Conservation (phyloP, 352 stramenopile genomes). For the Phytophthora meadii region DNA sequence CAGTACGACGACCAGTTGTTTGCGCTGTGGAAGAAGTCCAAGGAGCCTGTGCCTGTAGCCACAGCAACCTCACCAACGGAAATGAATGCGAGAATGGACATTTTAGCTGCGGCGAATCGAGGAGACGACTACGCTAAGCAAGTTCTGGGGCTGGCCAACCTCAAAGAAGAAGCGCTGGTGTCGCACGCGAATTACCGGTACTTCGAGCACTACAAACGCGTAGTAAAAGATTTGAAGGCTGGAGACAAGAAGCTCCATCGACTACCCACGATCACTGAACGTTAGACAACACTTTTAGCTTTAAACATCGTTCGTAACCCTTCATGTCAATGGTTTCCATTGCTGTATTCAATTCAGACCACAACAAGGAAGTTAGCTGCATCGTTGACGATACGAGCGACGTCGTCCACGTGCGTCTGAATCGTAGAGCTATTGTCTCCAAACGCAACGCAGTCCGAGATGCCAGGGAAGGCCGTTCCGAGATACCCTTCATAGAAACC, state of each 20-base stretch:
- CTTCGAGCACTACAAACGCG: background rate
- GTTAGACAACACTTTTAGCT: too few species aligned
- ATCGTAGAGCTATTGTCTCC: constrained; percentile 35
- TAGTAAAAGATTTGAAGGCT: background rate
- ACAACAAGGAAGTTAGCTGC: constrained; percentile 41
- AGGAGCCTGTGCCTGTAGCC: background rate
- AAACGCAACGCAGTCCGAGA: constrained; percentile 46
- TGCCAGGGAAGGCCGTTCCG: constrained; percentile 47
- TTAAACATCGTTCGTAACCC: too few species aligned
- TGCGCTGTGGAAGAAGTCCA: background rate
- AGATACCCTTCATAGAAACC: constrained; percentile 53
- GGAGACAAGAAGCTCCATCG: background rate
- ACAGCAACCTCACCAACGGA: background rate
- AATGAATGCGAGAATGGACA: background rate
- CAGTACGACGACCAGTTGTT: background rate
- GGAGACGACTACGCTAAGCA: background rate
- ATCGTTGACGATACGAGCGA: constrained; percentile 32
- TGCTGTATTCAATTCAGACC: background rate
- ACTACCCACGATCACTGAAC: background rate
- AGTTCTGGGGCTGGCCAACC: background rate
- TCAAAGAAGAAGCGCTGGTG: background rate
- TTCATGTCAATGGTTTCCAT: too few species aligned
- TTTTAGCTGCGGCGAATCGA: background rate
- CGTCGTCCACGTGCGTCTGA: constrained; percentile 46
- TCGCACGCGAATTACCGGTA: background rate